A percentile compares a stretch with the other conserved stretches of the same genome.
These are phyloP conservation scores for Pseudohalonectria lignicola DNA, from an alignment of 2,329 filamentous ascomycete species.

Conservation along the genomic window DNA sequence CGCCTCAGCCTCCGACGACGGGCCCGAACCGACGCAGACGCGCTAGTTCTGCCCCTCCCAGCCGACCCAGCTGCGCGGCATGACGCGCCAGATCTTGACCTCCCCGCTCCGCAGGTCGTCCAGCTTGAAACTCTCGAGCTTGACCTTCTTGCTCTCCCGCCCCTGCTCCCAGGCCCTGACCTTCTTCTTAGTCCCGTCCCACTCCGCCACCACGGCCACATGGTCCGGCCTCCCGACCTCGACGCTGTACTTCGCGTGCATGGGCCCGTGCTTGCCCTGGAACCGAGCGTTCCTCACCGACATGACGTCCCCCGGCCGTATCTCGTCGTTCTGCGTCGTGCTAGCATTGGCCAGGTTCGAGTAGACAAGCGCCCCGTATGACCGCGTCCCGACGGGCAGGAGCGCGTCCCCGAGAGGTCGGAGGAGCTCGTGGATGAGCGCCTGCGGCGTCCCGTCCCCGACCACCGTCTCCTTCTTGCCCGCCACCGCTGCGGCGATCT, in stretches of 20 bases:
- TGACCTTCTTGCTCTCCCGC: constrained; percentile 84
- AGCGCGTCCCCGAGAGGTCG: constrained; percentile 63
- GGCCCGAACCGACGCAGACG: too few species aligned
- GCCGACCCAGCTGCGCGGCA: constrained; percentile 84
- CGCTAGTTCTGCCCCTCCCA: constrained; percentile 61
- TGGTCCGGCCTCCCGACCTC: constrained; percentile 87
- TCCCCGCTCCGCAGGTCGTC: constrained; percentile 88
- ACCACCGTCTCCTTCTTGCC: constrained; percentile 70
- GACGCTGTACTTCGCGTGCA: constrained; percentile 86
- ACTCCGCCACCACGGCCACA: constrained; percentile 84
- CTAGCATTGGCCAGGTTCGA: constrained; percentile 91
- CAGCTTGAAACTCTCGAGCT: constrained; percentile 87
- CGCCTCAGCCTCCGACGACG: too few species aligned
- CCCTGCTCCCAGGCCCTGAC: constrained; percentile 93
- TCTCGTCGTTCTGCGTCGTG: constrained; percentile 83
- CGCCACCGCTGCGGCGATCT: constrained; percentile 59
- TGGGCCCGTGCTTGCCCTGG: constrained; percentile 86
- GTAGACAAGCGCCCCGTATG: constrained; percentile 88
- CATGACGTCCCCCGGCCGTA: constrained; percentile 82
- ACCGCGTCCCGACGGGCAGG: constrained; percentile 72
- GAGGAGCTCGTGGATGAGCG: constrained; percentile 70
- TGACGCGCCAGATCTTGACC: constrained; percentile 94
- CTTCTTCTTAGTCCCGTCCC: constrained; percentile 98
- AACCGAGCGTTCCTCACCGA: constrained; percentile 88
- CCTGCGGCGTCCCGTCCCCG: constrained; percentile 72